These are phyloP conservation scores for Cyberlindnera nakhonratchasimensis DNA, from an alignment of 805 yeast genomes.

Conservation along the genomic window DNA sequence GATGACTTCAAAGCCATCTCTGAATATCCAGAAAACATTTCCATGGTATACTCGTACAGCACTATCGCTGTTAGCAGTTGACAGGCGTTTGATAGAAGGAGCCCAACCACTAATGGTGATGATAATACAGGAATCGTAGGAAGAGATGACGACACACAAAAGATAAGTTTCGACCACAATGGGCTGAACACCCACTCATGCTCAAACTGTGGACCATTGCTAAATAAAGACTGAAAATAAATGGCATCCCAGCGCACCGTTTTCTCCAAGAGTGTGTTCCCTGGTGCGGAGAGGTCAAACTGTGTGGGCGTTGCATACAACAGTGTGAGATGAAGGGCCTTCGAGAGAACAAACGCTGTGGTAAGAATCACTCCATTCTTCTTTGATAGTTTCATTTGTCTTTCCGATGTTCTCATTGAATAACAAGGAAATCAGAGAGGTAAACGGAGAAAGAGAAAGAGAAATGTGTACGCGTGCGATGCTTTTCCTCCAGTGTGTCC, in stretches of 20 bases:
- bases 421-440: no score
- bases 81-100: slow-evolving; percentile 46
- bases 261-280: slow-evolving; percentile 32
- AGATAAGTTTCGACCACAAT: slow-evolving; percentile 61
- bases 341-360: slow-evolving; percentile 5
- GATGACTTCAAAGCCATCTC: slow-evolving; percentile 36
- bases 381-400: no score
- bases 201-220: slow-evolving; percentile 54
- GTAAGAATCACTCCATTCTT: slow-evolving; percentile 1
- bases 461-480: no score
- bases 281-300: slow-evolving; percentile 14
- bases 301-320: slow-evolving; percentile 8
- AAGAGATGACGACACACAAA: slow-evolving; percentile 7
- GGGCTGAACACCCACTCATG: slow-evolving; percentile 90
- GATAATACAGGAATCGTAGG: slow-evolving; percentile 5
- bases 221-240: slow-evolving; percentile 60
- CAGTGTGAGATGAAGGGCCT: slow-evolving; percentile 3
- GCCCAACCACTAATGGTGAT: slow-evolving; percentile 42
- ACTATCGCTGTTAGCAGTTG: slow-evolving; percentile 50
- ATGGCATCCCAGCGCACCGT: slow-evolving; percentile 85
- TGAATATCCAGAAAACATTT: slow-evolving; percentile 26
- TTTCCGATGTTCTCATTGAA: no score
- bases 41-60: slow-evolving; percentile 46
- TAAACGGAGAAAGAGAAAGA: no score
- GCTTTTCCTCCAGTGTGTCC: no score